Conservation (phyloP, 1,139 yeast genomes). For the Saccharomyces pastorianus region DNA sequence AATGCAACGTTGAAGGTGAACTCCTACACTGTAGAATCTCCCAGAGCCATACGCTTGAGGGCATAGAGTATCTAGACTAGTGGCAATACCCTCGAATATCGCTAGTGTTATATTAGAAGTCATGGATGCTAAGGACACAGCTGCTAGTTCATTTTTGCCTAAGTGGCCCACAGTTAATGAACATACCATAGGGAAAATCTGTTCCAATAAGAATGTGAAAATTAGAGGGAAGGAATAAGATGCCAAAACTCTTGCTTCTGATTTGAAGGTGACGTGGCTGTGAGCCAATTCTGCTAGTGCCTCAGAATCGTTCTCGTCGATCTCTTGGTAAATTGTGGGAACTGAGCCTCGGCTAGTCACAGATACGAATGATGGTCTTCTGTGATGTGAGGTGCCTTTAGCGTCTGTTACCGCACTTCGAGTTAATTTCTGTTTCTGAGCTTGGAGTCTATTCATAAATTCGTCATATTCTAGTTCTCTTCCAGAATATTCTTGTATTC, state of each 20-base stretch:
- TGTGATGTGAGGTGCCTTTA: constrained; percentile 14
- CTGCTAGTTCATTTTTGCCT: constrained; percentile 65
- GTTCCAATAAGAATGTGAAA: constrained; percentile 62
- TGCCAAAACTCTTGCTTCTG: constrained; percentile 43
- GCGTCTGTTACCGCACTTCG: constrained; percentile 4
- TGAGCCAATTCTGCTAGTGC: constrained; percentile 39
- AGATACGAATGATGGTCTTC: constrained; percentile 25
- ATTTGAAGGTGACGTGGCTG: constrained; percentile 39
- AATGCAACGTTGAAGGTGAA: constrained; percentile 58
- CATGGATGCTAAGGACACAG: constrained; percentile 83
- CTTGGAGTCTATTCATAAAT: constrained; percentile 34
- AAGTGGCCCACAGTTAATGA: constrained; percentile 66
- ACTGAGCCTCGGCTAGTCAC: constrained; percentile 30
- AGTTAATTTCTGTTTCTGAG: constrained; percentile 25
- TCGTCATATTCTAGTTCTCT: constrained; percentile 33
- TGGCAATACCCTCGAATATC: constrained; percentile 78
- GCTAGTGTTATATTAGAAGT: constrained; percentile 80
- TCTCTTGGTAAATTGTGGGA: constrained; percentile 28
- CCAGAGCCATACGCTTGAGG: constrained; percentile 79
- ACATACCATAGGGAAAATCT: constrained; percentile 62
- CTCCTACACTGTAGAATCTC: constrained; percentile 50
- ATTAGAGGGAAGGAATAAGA: constrained; percentile 58
- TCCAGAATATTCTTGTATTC: background rate
- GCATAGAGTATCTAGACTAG: constrained; percentile 79
- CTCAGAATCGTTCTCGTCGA: constrained; percentile 30